Percentiles rank a stretch among this genome's conserved stretches.
Evolutionary conservation across 805 yeast genomes (phyloP).

Genomic region (Wickerhamomyces strasburgensis): DNA sequence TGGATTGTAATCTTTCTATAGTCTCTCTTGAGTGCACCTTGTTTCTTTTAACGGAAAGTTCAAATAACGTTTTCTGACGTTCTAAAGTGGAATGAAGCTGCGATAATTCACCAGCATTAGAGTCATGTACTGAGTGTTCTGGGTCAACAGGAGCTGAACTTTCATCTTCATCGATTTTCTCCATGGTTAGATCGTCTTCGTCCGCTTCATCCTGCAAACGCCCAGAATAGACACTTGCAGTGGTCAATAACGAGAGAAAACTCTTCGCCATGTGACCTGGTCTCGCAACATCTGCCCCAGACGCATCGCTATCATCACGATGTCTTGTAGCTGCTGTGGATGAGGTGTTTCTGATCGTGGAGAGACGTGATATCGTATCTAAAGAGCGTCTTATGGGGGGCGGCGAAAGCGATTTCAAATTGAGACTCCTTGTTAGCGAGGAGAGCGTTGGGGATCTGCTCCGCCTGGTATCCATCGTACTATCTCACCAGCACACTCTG

Average conservation of each 20-base stretch:
- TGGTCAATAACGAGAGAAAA: slow-evolving; percentile 49
- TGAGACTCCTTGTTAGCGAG: not conserved
- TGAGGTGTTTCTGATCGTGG: not conserved
- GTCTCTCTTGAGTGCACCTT: slow-evolving; percentile 6
- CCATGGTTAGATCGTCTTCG: slow-evolving; percentile 9
- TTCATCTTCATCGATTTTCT: not conserved
- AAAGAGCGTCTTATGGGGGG: not conserved
- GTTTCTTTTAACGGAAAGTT: slow-evolving; percentile 22
- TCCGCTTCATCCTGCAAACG: slow-evolving; percentile 29
- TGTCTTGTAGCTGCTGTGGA: not conserved
- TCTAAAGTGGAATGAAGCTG: not conserved
- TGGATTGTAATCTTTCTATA: slow-evolving; percentile 28
- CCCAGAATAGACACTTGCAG: slow-evolving; percentile 45
- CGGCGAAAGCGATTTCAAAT: not conserved
- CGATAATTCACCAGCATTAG: not conserved
- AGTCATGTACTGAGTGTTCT: slow-evolving; percentile 1
- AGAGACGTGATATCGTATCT: not conserved
- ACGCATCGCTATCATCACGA: slow-evolving; percentile 8
- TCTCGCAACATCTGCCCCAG: slow-evolving; percentile 27
- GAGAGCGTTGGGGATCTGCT: not conserved
- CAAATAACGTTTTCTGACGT: slow-evolving; percentile 23
- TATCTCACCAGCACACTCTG: too few relatives aligned
- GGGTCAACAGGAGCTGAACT: not conserved
- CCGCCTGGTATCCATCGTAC: not conserved
- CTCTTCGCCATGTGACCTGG: slow-evolving; percentile 45